phyloP scores from a whole-genome alignment of 139 green algal genomes.

The Asterochloris sp. region DNA sequence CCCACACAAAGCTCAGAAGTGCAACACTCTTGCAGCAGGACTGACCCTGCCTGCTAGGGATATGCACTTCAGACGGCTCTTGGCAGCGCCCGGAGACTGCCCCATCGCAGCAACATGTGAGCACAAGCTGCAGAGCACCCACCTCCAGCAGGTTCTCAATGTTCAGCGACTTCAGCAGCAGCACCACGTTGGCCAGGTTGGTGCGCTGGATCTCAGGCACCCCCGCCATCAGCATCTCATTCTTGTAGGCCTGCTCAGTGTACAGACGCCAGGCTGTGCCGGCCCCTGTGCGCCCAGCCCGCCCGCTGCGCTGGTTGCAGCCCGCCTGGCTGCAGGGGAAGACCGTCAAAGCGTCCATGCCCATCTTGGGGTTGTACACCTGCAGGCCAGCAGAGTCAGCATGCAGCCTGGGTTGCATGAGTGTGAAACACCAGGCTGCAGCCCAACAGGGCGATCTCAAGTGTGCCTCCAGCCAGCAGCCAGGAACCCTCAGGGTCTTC shows the following conservation, averaged over 20 bases:
- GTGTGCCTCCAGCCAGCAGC: no score
- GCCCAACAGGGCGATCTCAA: no score
- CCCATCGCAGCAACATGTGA: no score
- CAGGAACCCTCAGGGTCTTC: no score
- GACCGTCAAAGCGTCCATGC: slow-evolving; percentile 92
- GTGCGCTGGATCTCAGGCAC: slow-evolving; percentile 99
- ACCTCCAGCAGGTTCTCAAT: slow-evolving; percentile 90
- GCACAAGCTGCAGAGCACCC: no score
- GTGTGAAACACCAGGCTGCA: no score
- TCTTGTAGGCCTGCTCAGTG: slow-evolving; percentile 83
- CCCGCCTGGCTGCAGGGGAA: slow-evolving; percentile 86
- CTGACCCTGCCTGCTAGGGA: no score
- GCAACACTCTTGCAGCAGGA: no score
- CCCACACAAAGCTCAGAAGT: no score
- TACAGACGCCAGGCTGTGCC: slow-evolving; percentile 93
- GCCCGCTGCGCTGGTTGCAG: slow-evolving; percentile 81
- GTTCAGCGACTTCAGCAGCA: slow-evolving; percentile 93
- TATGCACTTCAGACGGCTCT: no score
- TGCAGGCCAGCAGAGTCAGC: slow-evolving; percentile 15
- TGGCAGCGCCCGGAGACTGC: no score
- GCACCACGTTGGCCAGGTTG: slow-evolving; percentile 96
- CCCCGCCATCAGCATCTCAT: slow-evolving; percentile 76
- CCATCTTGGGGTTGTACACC: slow-evolving; percentile 98
- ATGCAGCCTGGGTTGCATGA: no score
- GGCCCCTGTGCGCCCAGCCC: slow-evolving; percentile 82